Evolutionary conservation across 2,329 filamentous ascomycete genomes (phyloP).

Genomic region (Stagonosporopsis chrysanthemi): DNA sequence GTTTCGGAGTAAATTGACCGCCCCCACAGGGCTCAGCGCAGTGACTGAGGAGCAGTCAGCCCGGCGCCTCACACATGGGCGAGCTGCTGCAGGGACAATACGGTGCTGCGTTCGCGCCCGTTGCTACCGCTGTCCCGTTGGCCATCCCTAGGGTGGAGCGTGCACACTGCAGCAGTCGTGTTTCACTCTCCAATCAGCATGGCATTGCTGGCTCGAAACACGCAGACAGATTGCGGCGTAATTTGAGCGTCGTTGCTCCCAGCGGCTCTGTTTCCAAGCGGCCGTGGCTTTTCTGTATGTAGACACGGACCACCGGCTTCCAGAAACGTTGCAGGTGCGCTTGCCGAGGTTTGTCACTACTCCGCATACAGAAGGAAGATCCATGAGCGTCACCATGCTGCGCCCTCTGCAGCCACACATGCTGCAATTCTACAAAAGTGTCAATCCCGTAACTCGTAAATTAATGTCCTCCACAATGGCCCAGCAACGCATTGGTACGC

Average conservation of each 20-base stretch:
- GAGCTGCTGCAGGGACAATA: slow-evolving; percentile 27
- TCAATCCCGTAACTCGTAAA: slow-evolving; percentile 1
- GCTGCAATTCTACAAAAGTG: background rate
- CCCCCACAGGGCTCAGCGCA: slow-evolving; percentile 10
- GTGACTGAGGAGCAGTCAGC: slow-evolving; percentile 14
- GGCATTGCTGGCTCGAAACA: slow-evolving; percentile 13
- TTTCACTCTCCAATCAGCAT: slow-evolving; percentile 22
- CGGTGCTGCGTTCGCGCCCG: slow-evolving; percentile 6
- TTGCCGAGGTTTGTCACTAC: slow-evolving; percentile 25
- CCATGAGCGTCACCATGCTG: slow-evolving; percentile 18
- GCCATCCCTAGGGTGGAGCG: background rate
- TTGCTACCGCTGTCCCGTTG: slow-evolving; percentile 4
- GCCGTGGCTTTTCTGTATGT: slow-evolving; percentile 11
- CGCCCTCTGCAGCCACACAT: slow-evolving; percentile 23
- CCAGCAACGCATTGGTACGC: slow-evolving; percentile 42
- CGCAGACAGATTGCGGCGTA: slow-evolving; percentile 20
- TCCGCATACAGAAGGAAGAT: slow-evolving; percentile 15
- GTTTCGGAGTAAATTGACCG: slow-evolving; percentile 24
- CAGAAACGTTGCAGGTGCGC: slow-evolving; percentile 19
- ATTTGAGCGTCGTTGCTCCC: slow-evolving; percentile 24
- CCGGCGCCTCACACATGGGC: slow-evolving; percentile 6
- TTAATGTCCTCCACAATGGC: slow-evolving; percentile 35
- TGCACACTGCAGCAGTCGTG: slow-evolving; percentile 3
- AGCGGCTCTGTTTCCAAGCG: slow-evolving; percentile 24
- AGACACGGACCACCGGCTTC: slow-evolving; percentile 12